Percentiles rank a stretch among this genome's conserved stretches.
Evolutionary conservation across 495 filamentous ascomycete genomes (phyloP).

Genomic region (Chaetomidium leptoderma): DNA sequence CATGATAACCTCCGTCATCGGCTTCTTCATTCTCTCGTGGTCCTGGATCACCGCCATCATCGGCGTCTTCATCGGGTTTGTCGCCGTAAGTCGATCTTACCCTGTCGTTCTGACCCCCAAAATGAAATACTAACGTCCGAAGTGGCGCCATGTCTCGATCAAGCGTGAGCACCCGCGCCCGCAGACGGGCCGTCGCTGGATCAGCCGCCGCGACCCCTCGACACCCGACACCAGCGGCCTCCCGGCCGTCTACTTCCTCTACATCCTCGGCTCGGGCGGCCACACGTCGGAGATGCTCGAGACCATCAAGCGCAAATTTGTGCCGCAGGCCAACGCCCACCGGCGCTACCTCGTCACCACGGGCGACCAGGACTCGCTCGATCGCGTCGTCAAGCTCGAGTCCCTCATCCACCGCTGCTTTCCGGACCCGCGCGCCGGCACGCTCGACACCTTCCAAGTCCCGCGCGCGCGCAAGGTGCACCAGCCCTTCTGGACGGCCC

Average conservation of each 20-base stretch:
- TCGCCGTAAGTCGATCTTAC: slow-evolving; percentile 24
- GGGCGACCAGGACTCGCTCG: slow-evolving; percentile 66
- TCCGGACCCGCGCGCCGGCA: slow-evolving; percentile 29
- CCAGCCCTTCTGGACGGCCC: slow-evolving; percentile 67
- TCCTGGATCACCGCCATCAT: slow-evolving; percentile 19
- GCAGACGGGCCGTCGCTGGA: slow-evolving; percentile 9
- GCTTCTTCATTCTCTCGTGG: slow-evolving; percentile 20
- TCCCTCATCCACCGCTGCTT: slow-evolving; percentile 24
- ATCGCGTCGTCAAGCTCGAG: slow-evolving; percentile 37
- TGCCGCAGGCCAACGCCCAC: slow-evolving; percentile 49
- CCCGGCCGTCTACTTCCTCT: slow-evolving; percentile 61
- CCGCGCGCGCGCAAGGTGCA: slow-evolving; percentile 72
- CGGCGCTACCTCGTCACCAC: slow-evolving; percentile 77
- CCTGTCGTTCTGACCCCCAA: too few species aligned
- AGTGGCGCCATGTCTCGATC: slow-evolving; percentile 25
- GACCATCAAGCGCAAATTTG: slow-evolving; percentile 56
- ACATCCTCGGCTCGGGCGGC: slow-evolving; percentile 87
- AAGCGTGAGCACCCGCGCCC: neutral
- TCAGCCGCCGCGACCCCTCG: neutral
- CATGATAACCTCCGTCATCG: neutral
- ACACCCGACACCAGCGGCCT: slow-evolving; percentile 25
- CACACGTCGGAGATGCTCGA: slow-evolving; percentile 93
- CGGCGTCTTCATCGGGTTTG: slow-evolving; percentile 13
- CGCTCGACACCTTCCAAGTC: slow-evolving; percentile 57
- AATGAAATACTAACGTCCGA: slow-evolving; percentile 4